These are phyloP conservation scores for Sclerospora graminicola DNA, from an alignment of 352 stramenopile genomes.

Conservation along the genomic window DNA sequence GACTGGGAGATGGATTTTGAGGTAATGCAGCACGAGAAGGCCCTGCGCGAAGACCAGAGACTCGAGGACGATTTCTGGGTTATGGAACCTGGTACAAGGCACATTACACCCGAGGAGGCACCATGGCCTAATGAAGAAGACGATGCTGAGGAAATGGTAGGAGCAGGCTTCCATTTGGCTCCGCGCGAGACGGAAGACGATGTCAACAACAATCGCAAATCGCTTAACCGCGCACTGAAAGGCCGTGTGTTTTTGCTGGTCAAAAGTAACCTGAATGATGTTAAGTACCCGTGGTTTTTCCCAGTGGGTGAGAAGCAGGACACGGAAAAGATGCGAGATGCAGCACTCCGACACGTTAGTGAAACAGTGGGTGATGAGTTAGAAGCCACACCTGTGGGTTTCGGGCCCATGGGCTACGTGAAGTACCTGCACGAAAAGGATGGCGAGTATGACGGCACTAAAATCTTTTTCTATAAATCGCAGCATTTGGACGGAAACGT, in stretches of 20 bases:
- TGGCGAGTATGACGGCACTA: slow-evolving; percentile 60
- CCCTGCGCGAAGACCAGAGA: slow-evolving; percentile 61
- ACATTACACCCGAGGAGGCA: slow-evolving; percentile 71
- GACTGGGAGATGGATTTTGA: slow-evolving; percentile 70
- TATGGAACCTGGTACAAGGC: slow-evolving; percentile 58
- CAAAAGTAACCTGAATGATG: slow-evolving; percentile 31
- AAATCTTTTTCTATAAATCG: slow-evolving; percentile 85
- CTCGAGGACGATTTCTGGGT: slow-evolving; percentile 81
- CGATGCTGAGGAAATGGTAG: slow-evolving; percentile 58
- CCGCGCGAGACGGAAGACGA: slow-evolving; percentile 75
- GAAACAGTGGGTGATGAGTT: slow-evolving; percentile 35
- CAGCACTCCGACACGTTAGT: slow-evolving; percentile 48
- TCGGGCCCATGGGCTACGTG: slow-evolving; percentile 70
- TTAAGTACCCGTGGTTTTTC: slow-evolving; percentile 77
- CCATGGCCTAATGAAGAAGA: slow-evolving; percentile 47
- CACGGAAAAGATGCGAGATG: slow-evolving; percentile 73
- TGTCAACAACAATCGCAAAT: slow-evolving; percentile 72
- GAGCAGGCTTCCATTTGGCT: slow-evolving; percentile 64
- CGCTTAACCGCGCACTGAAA: slow-evolving; percentile 75
- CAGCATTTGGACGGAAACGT: slow-evolving; percentile 54
- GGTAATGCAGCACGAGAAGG: slow-evolving; percentile 69
- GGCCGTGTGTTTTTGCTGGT: slow-evolving; percentile 70
- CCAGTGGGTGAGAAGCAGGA: slow-evolving; percentile 46
- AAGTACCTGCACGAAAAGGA: slow-evolving; percentile 50
- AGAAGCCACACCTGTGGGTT: slow-evolving; percentile 47